phyloP scores from a whole-genome alignment of 2,329 filamentous ascomycete species.

The Penicillium polonicum region DNA sequence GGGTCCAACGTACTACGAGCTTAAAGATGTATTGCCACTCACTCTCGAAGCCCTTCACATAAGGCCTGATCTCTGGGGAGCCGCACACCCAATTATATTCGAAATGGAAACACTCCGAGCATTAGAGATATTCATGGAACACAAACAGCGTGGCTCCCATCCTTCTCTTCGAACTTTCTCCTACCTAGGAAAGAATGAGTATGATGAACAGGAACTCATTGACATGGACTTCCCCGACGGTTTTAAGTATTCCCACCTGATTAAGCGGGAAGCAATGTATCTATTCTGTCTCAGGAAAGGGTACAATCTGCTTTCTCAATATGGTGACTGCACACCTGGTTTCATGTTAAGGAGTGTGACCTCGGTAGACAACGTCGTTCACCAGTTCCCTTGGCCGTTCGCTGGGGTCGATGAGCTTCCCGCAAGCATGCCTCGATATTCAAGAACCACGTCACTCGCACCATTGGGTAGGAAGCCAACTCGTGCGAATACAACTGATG shows the following conservation, averaged over 20 bases:
- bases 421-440: background rate
- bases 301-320: background rate
- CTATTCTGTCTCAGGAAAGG: background rate
- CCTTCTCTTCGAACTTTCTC: background rate
- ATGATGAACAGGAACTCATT: background rate
- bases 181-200: background rate
- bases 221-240: background rate
- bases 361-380: background rate
- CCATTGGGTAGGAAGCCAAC: background rate
- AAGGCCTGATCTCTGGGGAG: background rate
- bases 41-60: background rate
- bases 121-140: background rate
- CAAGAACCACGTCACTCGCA: background rate
- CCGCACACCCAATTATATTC: background rate
- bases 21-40: background rate
- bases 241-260: background rate
- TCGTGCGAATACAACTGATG: background rate
- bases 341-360: background rate
- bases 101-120: background rate
- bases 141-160: background rate
- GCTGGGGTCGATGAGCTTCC: background rate
- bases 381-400: constrained; percentile 1
- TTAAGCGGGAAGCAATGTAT: background rate
- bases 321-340: background rate
- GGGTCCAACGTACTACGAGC: background rate